phyloP scores from a whole-genome alignment of 257 asterid species.

The Forsythia viridissima region DNA sequence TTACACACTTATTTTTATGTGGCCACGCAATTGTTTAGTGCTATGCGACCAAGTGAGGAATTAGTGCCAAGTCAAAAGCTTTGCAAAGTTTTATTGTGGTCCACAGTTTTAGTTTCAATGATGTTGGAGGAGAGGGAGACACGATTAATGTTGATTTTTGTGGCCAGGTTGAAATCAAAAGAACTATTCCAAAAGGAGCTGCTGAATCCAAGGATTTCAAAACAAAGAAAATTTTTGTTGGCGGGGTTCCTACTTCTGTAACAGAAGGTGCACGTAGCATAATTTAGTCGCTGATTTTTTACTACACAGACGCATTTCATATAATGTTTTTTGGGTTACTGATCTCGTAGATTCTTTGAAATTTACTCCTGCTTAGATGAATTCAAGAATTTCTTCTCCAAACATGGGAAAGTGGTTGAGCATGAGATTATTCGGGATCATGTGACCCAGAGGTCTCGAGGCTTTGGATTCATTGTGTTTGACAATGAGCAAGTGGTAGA shows the following conservation, averaged over 20 bases:
- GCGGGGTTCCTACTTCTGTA: constrained; percentile 83
- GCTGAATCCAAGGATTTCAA: constrained; percentile 84
- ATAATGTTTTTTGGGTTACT: not conserved
- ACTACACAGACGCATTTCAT: not conserved
- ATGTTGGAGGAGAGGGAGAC: not conserved
- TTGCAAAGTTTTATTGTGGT: not conserved
- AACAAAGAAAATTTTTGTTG: constrained; percentile 88
- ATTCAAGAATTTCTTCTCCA: constrained; percentile 77
- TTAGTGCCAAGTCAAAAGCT: not conserved
- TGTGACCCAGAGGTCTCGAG: constrained; percentile 84
- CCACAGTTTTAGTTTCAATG: not conserved
- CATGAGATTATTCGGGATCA: constrained; percentile 93
- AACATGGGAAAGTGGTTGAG: constrained; percentile 76
- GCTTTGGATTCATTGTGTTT: constrained; percentile 89
- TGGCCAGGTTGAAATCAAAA: constrained; percentile 88
- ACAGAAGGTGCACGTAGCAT: constrained; percentile 57
- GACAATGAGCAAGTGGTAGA: constrained; percentile 88
- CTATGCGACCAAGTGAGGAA: not conserved
- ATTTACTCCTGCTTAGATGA: constrained; percentile 52
- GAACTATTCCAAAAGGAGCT: constrained; percentile 91
- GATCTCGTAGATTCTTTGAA: not conserved
- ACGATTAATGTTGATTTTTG: not conserved
- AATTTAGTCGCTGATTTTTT: not conserved
- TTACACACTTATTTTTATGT: not conserved
- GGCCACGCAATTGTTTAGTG: not conserved